Conservation (phyloP, 208 protist species). For the Lotmaria passim region DNA sequence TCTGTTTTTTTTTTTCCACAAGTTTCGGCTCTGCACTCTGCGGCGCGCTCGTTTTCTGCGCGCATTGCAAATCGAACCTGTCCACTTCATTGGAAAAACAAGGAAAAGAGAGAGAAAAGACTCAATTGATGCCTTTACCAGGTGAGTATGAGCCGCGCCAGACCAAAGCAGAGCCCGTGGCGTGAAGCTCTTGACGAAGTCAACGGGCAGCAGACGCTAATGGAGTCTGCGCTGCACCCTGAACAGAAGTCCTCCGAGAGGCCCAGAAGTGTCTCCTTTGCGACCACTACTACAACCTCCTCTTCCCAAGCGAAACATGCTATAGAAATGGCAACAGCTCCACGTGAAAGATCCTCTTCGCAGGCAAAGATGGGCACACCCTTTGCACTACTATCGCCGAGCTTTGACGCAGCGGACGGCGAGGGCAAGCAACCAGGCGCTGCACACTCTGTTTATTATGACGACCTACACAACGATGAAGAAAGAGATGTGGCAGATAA, state of each 20-base stretch:
- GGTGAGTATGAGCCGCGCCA: background rate
- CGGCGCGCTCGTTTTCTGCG: too few relatives aligned
- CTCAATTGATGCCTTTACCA: background rate
- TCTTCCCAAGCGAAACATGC: background rate
- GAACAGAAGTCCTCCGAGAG: background rate
- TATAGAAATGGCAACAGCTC: background rate
- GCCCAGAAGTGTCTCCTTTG: background rate
- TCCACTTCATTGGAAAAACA: background rate
- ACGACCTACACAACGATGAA: background rate
- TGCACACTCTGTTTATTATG: background rate
- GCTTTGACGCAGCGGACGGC: background rate
- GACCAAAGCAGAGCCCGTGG: slow-evolving; percentile 16
- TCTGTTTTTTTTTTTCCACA: too few relatives aligned
- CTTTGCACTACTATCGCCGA: background rate
- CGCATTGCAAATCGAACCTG: too few relatives aligned
- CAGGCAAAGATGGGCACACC: background rate
- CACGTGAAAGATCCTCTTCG: background rate
- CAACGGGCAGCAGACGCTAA: slow-evolving; percentile 30
- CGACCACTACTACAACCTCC: background rate
- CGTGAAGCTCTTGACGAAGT: slow-evolving; percentile 37
- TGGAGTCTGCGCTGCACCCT: slow-evolving; percentile 26
- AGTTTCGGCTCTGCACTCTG: too few relatives aligned
- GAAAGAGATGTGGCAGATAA: background rate
- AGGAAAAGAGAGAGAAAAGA: background rate
- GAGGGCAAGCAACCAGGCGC: background rate